Conservation (phyloP, 2,329 filamentous ascomycete species). For the Fusarium liriodendri region DNA sequence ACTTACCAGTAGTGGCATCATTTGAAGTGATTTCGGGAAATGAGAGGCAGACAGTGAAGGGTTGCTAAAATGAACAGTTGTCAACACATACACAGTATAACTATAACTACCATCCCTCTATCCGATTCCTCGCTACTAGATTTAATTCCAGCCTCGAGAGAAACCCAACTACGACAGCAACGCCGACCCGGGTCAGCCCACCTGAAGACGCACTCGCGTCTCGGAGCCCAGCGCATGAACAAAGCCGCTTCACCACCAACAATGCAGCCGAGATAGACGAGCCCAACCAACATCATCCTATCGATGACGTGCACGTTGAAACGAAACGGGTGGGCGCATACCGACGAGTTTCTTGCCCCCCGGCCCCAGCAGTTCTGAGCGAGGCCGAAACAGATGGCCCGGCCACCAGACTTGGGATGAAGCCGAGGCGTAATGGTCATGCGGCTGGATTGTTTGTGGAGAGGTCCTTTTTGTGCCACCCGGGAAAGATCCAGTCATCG, state of each 20-base stretch:
- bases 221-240: neutral
- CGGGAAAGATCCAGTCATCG: slow-evolving; percentile 6
- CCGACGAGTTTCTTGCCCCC: neutral
- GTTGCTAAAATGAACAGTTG: neutral
- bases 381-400: slow-evolving; percentile 30
- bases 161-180: neutral
- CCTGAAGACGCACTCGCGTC: neutral
- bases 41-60: neutral
- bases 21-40: neutral
- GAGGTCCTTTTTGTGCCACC: slow-evolving; percentile 16
- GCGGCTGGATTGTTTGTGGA: slow-evolving; percentile 9
- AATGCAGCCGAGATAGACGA: neutral
- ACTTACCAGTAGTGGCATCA: neutral
- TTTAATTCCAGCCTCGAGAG: neutral
- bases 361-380: neutral
- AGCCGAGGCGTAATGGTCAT: slow-evolving; percentile 9
- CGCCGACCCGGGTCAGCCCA: neutral
- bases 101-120: neutral
- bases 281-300: slow-evolving; percentile 7
- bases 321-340: slow-evolving; percentile 25
- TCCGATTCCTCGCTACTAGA: neutral
- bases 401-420: neutral
- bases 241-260: neutral
- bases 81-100: neutral
- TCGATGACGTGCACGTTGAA: slow-evolving; percentile 17